Evolutionary conservation across 75 land plant genomes (phyloP).

Genomic region (Sequoia sempervirens): DNA sequence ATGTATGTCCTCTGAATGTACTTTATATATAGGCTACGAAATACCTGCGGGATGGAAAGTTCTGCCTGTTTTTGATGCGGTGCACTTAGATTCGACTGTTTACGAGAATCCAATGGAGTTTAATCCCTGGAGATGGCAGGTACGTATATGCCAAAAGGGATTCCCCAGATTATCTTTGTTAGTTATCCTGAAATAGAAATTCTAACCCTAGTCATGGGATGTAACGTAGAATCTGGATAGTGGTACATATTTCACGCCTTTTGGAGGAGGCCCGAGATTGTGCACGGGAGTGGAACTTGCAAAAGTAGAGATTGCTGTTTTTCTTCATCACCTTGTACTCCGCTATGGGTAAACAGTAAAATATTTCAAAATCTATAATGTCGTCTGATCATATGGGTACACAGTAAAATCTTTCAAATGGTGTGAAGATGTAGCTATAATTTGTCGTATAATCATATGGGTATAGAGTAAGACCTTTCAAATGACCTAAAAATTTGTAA

Average conservation of each 20-base stretch:
- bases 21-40: constrained; percentile 24
- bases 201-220: not conserved
- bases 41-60: constrained; percentile 73
- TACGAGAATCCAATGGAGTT: constrained; percentile 59
- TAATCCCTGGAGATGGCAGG: constrained; percentile 81
- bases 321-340: constrained; percentile 71
- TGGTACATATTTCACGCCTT: constrained; percentile 52
- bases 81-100: constrained; percentile 57
- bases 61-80: constrained; percentile 54
- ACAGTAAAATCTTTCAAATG: too few species aligned
- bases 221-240: not conserved
- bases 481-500: too few species aligned
- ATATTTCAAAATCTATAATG: too few species aligned
- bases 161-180: too few species aligned
- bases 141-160: constrained; percentile 8
- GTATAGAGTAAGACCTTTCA: too few species aligned
- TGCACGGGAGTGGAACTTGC: constrained; percentile 84
- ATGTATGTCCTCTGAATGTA: not conserved
- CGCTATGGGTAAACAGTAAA: constrained; percentile 19
- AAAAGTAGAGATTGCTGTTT: constrained; percentile 74
- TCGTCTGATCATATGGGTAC: too few species aligned
- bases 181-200: not conserved
- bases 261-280: constrained; percentile 77
- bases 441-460: too few species aligned
- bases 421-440: too few species aligned